phyloP scores from a whole-genome alignment of 2,329 filamentous ascomycete species.

The Drechslerella dactyloides region DNA sequence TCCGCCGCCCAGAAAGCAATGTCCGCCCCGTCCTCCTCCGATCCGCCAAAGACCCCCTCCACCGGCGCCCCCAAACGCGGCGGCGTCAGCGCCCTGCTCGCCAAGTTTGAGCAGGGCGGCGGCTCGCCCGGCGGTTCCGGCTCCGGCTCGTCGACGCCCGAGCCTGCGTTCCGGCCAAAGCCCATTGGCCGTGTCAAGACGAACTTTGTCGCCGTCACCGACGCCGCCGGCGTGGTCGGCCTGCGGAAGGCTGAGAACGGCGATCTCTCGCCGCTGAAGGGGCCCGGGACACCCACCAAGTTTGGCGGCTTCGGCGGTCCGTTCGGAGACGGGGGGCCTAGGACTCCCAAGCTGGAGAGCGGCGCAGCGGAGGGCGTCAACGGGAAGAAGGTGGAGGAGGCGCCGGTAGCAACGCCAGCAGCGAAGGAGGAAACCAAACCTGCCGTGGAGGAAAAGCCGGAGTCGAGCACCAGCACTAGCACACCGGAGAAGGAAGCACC shows the following conservation, averaged over 20 bases:
- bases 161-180: conserved; percentile 52
- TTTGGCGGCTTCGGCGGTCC: conserved; percentile 44
- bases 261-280: conserved; percentile 46
- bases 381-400: conserved; percentile 22
- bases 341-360: conserved; percentile 33
- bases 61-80: conserved; percentile 38
- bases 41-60: conserved; percentile 46
- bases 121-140: conserved; percentile 29
- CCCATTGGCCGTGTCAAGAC: conserved; percentile 53
- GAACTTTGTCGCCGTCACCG: conserved; percentile 54
- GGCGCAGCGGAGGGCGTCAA: conserved; percentile 20
- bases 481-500: conserved; percentile 1
- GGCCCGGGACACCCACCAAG: conserved; percentile 42
- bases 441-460: neutral
- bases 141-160: conserved; percentile 47
- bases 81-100: conserved; percentile 53
- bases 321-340: conserved; percentile 35
- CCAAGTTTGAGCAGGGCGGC: conserved; percentile 53
- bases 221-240: conserved; percentile 49
- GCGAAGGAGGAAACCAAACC: conserved; percentile 9
- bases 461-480: neutral
- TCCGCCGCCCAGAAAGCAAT: conserved; percentile 51
- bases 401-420: neutral
- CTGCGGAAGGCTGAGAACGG: conserved; percentile 50
- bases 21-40: conserved; percentile 37